Evolutionary conservation across 2,329 filamentous ascomycete species (phyloP), one percentile per base, ranked within the genome.

Genomic region (Phyllosticta citrichinensis): DNA sequence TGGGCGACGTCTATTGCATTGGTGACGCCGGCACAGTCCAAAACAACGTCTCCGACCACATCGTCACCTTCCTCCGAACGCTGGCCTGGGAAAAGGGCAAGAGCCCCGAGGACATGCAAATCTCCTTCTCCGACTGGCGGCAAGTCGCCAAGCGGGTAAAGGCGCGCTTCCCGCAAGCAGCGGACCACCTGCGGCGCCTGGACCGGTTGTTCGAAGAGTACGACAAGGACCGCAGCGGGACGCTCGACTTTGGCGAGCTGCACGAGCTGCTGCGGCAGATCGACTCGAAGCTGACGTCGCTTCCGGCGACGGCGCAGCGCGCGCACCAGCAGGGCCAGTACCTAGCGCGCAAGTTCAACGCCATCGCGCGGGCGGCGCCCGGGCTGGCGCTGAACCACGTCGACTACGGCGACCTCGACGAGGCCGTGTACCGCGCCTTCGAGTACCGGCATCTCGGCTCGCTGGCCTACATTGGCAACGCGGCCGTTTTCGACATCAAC

Each of bases 11-110:
- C 22, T 99, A 99, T 70, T 92, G 92, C 55, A 91, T 99, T 64
- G 94, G 94, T 14, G 94, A 99, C 76, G 97, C 94, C 76, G 82
- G 90, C 6, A 99, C 95, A 0, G 93, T 99, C 0, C 95, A 99
- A 25, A 99, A 99, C 79, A 99, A 99, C 67, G 81, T 97, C 1
- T 89, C 92, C 2, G 90, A 96, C 70, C 87, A 97, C 76, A 87
- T 99, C 67, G 82, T 97, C 55, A 87, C 85, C 20, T 99, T 97
- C 76, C 82, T 99, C 11, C 91, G 91, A 63, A 90, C 86, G 17
- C 81, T 96, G 2, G 91, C 94, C 10, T 97, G 89, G 86, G 93
- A 96, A 74, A 90, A 88, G 65, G 93, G 92, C 71, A 88, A 88
- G 68, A 89, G 97, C 68, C 93, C 93, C 0, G 86, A 96, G 72